Base-by-base conservation (phyloP, 306 rosid genomes). In the Acacia melanoxylon region DNA sequence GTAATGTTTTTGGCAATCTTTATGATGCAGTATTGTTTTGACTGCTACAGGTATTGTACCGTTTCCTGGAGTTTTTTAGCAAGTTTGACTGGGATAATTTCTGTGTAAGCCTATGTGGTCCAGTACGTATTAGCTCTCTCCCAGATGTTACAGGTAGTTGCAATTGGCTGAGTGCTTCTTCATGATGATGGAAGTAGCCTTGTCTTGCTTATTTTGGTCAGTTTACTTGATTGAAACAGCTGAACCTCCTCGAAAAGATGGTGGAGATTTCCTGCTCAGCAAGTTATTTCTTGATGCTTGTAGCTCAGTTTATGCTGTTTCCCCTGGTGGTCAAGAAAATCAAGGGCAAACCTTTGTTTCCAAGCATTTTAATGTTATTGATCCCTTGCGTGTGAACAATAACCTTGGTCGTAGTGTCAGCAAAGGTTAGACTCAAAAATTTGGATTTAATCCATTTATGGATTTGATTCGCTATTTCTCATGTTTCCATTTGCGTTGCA, bases 41-140 rank as follows among this genome's bases (percentile, higher is more conserved):
- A 78, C 45, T 10, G 49, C 31, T 68, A 62, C 89, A 93, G 97
- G 97, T 93, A 78, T 88, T 93, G 71, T 91, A 90, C 82, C 89
- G 97, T 14, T 93, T 93, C 82, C 86, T 93, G 72, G 97, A 89
- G 87, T 93, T 91, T 76, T 93, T 93, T 76, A 93, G 97, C 77
- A 93, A 91, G 88, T 93, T 91, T 87, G 97, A 93, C 83, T 93
- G 97, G 97, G 94, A 93, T 27, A 93, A 93, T 81, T 93, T 87
- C 80, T 93, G 97, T 52, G 90, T 93, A 48, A 93, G 97, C 81
- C 85, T 93, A 37, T 90, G 96, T 94, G 97, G 96, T 71, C 97
- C 97, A 44, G 97, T 93, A 12, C 93, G 91, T 68, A 85, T 87
- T 76, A 83, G 88, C 84, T 86, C 93, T 31, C 97, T 93, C 40